A percentile compares a stretch with the other conserved stretches of the same genome.
These are phyloP conservation scores for Pelargonium australe DNA, from an alignment of 441 rosid species.

Conservation along the genomic window DNA sequence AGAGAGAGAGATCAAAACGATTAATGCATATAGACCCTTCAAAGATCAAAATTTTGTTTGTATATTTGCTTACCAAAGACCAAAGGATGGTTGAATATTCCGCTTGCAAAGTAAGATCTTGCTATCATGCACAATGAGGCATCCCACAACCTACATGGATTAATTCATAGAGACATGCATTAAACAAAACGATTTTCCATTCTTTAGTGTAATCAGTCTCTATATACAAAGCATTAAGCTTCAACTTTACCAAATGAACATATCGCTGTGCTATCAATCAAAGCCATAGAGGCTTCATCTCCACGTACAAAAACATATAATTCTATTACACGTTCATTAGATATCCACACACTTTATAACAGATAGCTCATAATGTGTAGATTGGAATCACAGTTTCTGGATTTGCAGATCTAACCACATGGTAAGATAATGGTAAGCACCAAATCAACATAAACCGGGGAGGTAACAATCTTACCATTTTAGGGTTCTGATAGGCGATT, in stretches of 20 bases:
- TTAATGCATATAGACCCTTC: not conserved
- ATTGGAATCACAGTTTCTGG: not conserved
- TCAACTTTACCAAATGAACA: not conserved
- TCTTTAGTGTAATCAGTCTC: too few relatives aligned
- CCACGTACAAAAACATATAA: not conserved
- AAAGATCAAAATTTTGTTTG: not conserved
- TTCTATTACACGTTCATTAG: not conserved
- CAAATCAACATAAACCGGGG: conserved; percentile 6
- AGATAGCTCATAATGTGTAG: not conserved
- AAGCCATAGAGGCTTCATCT: not conserved
- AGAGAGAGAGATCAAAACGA: not conserved
- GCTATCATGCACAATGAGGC: conserved; percentile 81
- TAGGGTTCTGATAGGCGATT: conserved; percentile 89
- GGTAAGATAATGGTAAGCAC: conserved; percentile 4
- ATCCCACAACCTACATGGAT: conserved; percentile 72
- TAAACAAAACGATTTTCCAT: conserved; percentile 3
- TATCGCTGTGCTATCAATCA: not conserved
- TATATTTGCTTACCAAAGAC: conserved; percentile 61
- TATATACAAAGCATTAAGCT: too few relatives aligned
- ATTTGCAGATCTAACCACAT: not conserved
- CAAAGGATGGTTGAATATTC: conserved; percentile 85
- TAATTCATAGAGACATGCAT: conserved; percentile 16
- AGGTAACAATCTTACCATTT: conserved; percentile 51
- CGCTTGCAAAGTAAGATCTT: conserved; percentile 90
- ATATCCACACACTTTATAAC: not conserved